These are phyloP conservation scores for Xylariaceae sp. DNA, from an alignment of 2,329 filamentous ascomycete species.

Conservation along the genomic window DNA sequence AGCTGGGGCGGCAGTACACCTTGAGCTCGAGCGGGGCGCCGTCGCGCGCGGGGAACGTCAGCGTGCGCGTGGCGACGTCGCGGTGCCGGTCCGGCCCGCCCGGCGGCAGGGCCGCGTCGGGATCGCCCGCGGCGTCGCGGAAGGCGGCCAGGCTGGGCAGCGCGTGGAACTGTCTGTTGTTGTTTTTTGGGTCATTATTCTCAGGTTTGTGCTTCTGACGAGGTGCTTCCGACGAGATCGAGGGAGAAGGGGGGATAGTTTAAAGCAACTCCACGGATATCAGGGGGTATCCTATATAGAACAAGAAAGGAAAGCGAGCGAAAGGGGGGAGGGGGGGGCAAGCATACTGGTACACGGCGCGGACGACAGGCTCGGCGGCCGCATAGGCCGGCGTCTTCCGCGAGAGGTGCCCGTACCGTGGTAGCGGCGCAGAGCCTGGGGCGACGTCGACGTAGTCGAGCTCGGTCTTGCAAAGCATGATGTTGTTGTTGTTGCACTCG, in stretches of 20 bases:
- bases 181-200: too few relatives aligned
- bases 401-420: not conserved
- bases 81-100: not conserved
- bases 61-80: not conserved
- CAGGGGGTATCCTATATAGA: too few relatives aligned
- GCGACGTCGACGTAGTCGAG: not conserved
- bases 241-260: too few relatives aligned
- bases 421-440: not conserved
- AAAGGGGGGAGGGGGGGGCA: too few relatives aligned
- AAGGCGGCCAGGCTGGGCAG: constrained; percentile 5
- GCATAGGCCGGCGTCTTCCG: not conserved
- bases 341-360: too few relatives aligned
- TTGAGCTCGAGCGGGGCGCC: not conserved
- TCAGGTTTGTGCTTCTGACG: too few relatives aligned
- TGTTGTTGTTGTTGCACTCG: not conserved
- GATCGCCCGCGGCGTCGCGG: not conserved
- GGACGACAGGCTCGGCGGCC: not conserved
- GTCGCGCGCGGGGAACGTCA: not conserved
- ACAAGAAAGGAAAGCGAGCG: too few relatives aligned
- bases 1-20: not conserved
- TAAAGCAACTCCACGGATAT: too few relatives aligned
- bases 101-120: not conserved
- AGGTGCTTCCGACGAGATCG: too few relatives aligned
- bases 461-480: not conserved
- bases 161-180: not conserved